Conservation (phyloP, 305 asterid species). For the Fraxinus dipetala region DNA sequence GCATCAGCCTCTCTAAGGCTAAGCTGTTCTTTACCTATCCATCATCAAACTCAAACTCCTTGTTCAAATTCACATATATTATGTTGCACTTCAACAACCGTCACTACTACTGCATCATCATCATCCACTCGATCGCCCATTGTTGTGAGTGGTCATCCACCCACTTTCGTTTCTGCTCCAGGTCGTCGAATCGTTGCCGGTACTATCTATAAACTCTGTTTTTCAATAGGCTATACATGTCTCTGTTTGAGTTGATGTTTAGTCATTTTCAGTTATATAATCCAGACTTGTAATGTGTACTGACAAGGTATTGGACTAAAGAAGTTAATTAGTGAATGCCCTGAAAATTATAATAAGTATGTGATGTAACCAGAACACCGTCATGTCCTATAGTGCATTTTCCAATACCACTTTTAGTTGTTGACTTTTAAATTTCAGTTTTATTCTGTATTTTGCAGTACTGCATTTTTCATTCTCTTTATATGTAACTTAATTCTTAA, state of each 20-base stretch:
- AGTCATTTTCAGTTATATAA: not conserved
- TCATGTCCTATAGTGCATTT: not conserved
- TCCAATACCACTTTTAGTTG: not conserved
- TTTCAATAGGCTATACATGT: not conserved
- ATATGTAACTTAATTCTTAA: conserved; percentile 21
- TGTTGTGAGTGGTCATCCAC: conserved; percentile 73
- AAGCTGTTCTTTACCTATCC: not conserved
- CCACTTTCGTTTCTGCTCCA: conserved; percentile 87
- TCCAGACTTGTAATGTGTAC: not conserved
- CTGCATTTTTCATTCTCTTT: not conserved
- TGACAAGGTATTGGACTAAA: not conserved
- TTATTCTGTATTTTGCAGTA: not conserved
- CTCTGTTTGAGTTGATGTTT: not conserved
- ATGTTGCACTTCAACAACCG: conserved; percentile 41
- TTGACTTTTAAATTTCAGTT: not conserved
- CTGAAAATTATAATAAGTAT: not conserved
- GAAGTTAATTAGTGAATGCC: not conserved
- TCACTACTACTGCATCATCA: conserved; percentile 14
- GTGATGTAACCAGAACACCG: not conserved
- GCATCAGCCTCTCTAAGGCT: not conserved
- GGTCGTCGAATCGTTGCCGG: conserved; percentile 91
- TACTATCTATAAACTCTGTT: conserved; percentile 12
- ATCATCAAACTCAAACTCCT: not conserved
- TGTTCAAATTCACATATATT: not conserved
- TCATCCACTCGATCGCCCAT: conserved; percentile 41